A percentile compares a stretch with the other conserved stretches of the same genome.
These are phyloP conservation scores for Torulaspora indica DNA, from an alignment of 805 yeast genomes.

Conservation along the genomic window DNA sequence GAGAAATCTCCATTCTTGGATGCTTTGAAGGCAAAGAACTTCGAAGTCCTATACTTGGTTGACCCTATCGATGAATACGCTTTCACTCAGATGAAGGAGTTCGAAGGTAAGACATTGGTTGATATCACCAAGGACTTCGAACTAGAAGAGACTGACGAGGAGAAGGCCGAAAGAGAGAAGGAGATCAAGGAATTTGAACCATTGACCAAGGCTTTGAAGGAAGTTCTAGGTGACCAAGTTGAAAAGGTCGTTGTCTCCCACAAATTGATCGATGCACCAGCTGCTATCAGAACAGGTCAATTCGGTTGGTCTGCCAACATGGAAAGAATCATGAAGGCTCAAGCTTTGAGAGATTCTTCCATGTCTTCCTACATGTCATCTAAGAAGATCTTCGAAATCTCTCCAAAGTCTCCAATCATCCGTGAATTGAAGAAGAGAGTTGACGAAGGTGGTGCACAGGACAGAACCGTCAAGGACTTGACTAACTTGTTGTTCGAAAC, in stretches of 20 bases:
- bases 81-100: slow-evolving; percentile 98
- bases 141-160: slow-evolving; percentile 97
- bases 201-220: slow-evolving; percentile 93
- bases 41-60: slow-evolving; percentile 94
- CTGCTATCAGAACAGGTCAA: slow-evolving; percentile 99
- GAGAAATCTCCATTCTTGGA: slow-evolving; percentile 99
- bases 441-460: slow-evolving; percentile 95
- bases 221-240: slow-evolving; percentile 95
- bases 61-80: slow-evolving; percentile 99
- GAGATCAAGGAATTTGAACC: slow-evolving; percentile 89
- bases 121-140: slow-evolving; percentile 99
- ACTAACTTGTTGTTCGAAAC: slow-evolving; percentile 96
- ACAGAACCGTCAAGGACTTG: slow-evolving; percentile 96
- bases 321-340: slow-evolving; percentile 99
- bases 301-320: slow-evolving; percentile 99
- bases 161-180: slow-evolving; percentile 88
- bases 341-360: slow-evolving; percentile 96
- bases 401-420: slow-evolving; percentile 94
- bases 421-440: slow-evolving; percentile 95
- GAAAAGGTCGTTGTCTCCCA: slow-evolving; percentile 99
- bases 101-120: slow-evolving; percentile 97
- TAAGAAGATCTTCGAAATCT: slow-evolving; percentile 97
- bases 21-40: slow-evolving; percentile 96
- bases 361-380: slow-evolving; percentile 99
- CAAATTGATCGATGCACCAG: slow-evolving; percentile 97